Conservation (phyloP, 371 early-diverging fungal species). For the Mucor plumbeus region DNA sequence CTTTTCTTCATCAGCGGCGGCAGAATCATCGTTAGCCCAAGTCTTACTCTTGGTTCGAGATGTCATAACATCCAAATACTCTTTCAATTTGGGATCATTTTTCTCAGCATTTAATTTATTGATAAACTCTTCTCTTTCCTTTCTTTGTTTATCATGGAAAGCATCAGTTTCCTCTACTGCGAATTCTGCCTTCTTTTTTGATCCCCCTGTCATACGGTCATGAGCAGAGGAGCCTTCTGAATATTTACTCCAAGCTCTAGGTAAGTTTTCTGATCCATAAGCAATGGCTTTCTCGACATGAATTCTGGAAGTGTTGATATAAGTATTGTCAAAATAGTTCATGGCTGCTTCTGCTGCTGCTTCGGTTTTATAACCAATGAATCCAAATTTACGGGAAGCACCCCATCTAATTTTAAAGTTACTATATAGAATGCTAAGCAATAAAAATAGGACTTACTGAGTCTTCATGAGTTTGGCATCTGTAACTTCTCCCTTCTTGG, state of each 20-base stretch:
- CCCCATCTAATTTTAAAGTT: constrained; percentile 59
- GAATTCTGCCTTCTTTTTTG: constrained; percentile 44
- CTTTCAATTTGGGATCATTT: constrained; percentile 79
- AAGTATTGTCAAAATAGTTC: constrained; percentile 88
- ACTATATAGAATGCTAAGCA: too few species aligned
- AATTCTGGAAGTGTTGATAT: constrained; percentile 88
- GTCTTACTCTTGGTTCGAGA: constrained; percentile 79
- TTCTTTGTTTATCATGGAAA: constrained; percentile 35
- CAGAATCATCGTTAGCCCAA: constrained; percentile 92
- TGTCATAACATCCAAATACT: constrained; percentile 89
- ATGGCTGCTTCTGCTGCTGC: constrained; percentile 84
- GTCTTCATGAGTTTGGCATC: constrained; percentile 90
- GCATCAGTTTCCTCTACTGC: constrained; percentile 53
- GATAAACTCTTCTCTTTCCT: constrained; percentile 55
- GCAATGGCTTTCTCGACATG: constrained; percentile 88
- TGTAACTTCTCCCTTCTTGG: constrained; percentile 84
- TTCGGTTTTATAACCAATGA: constrained; percentile 88
- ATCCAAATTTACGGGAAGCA: constrained; percentile 87
- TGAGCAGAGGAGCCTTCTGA: constrained; percentile 79
- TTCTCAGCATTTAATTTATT: constrained; percentile 65
- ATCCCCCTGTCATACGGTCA: constrained; percentile 41
- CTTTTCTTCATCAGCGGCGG: constrained; percentile 32
- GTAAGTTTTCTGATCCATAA: constrained; percentile 75
- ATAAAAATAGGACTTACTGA: constrained; percentile 48
- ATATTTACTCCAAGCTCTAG: constrained; percentile 91